These are phyloP conservation scores for Monilinia aucupariae DNA, from an alignment of 2,329 filamentous ascomycete species.

Conservation along the genomic window DNA sequence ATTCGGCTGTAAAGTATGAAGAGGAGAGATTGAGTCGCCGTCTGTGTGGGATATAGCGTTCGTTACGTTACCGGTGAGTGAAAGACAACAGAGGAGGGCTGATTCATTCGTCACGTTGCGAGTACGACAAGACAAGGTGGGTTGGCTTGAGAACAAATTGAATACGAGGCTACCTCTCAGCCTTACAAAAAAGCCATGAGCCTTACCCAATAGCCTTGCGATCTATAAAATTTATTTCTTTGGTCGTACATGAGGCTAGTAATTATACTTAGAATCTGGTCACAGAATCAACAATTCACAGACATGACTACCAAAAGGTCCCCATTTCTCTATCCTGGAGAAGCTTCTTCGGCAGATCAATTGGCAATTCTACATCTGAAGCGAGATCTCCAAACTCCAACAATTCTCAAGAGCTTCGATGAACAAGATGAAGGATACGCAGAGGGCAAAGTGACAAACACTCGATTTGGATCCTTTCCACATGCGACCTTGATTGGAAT, in stretches of 20 bases:
- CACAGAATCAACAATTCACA: not conserved
- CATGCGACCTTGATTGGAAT: constrained; percentile 71
- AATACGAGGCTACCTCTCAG: not conserved
- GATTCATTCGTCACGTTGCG: not conserved
- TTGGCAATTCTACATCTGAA: constrained; percentile 85
- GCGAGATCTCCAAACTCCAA: constrained; percentile 75
- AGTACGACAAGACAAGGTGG: no score
- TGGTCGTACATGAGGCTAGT: no score
- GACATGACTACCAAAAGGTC: constrained; percentile 44
- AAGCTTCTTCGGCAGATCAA: constrained; percentile 54
- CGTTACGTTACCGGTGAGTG: not conserved
- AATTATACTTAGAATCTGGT: constrained; percentile 15
- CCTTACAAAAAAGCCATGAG: not conserved
- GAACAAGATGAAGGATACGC: constrained; percentile 65
- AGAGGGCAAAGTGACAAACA: constrained; percentile 79
- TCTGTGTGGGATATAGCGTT: constrained; percentile 5
- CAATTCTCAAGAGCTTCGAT: constrained; percentile 59
- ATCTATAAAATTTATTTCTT: constrained; percentile 13
- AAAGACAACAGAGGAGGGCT: not conserved
- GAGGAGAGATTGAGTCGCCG: constrained; percentile 16
- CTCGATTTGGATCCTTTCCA: constrained; percentile 85
- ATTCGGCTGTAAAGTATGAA: constrained; percentile 18
- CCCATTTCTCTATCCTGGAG: constrained; percentile 71
- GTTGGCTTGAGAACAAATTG: constrained; percentile 3
- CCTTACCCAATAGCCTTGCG: not conserved